A percentile compares a stretch with the other conserved stretches of the same genome.
phyloP scores from a whole-genome alignment of 108 stramenopile genomes.

The Mediolabrus comicus region DNA sequence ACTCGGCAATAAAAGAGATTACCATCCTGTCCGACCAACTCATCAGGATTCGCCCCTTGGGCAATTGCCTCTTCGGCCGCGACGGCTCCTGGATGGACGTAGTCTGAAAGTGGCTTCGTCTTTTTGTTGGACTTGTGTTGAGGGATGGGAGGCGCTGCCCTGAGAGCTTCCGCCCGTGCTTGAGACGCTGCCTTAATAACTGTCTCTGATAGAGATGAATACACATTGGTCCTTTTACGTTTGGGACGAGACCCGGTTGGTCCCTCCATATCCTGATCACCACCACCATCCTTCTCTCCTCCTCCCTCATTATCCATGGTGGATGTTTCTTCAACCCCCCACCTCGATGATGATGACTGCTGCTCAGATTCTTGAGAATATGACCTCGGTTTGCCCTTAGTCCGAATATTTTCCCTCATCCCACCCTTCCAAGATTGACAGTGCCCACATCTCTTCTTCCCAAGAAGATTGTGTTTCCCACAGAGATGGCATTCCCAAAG shows the following conservation, averaged over 20 bases:
- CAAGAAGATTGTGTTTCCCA: background rate
- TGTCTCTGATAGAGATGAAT: conserved; percentile 8
- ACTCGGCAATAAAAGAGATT: conserved; percentile 72
- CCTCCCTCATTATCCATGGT: background rate
- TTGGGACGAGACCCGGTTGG: conserved; percentile 5
- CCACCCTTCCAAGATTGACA: conserved; percentile 29
- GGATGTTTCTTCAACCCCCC: background rate
- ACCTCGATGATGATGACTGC: background rate
- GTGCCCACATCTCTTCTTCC: conserved; percentile 20
- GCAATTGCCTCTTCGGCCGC: background rate
- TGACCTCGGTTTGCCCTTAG: conserved; percentile 3
- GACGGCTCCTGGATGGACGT: conserved; percentile 1
- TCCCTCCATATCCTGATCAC: background rate
- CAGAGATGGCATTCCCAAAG: conserved; percentile 16
- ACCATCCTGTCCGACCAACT: conserved; percentile 57
- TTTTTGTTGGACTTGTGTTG: background rate
- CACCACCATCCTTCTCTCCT: conserved; percentile 1
- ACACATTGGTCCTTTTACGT: conserved; percentile 10
- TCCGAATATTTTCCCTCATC: conserved; percentile 2
- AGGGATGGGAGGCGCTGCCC: background rate
- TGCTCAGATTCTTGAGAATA: background rate
- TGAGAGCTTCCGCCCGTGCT: background rate
- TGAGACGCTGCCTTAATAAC: conserved; percentile 11
- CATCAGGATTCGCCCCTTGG: background rate
- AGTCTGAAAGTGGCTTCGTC: background rate